Evolutionary conservation across 2,329 filamentous ascomycete species (phyloP).

Genomic region (Verticillium isaacii): DNA sequence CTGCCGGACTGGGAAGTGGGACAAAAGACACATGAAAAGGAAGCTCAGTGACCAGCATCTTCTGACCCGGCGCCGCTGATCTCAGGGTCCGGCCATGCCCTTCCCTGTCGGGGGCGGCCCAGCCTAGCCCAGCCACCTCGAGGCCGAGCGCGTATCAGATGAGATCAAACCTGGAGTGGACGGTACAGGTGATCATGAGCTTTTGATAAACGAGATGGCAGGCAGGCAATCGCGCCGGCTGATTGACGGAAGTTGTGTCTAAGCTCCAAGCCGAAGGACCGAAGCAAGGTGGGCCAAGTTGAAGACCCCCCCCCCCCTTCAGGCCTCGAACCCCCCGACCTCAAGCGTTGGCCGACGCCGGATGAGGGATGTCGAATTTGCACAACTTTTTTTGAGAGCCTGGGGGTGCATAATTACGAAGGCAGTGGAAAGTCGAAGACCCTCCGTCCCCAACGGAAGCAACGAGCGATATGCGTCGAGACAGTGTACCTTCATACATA

Average conservation of each 20-base stretch:
- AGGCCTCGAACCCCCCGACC: background rate
- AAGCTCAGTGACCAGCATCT: background rate
- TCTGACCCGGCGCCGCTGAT: background rate
- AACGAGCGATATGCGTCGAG: no score
- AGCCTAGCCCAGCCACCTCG: background rate
- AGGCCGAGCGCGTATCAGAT: background rate
- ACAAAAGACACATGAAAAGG: background rate
- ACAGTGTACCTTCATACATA: no score
- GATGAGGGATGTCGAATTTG: background rate
- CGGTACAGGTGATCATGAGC: background rate
- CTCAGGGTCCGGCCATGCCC: background rate
- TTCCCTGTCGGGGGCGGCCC: background rate
- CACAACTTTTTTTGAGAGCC: background rate
- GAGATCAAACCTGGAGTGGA: background rate
- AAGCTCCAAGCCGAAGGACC: background rate
- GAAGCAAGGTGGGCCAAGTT: background rate
- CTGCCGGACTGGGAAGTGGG: background rate
- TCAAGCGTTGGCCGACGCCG: background rate
- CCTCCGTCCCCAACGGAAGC: background rate
- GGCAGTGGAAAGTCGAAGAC: background rate
- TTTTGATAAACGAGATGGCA: background rate
- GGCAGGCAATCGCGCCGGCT: background rate
- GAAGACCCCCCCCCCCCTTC: background rate
- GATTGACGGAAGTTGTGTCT: background rate
- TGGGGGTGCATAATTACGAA: background rate